phyloP scores from a whole-genome alignment of 1,284 basidiomycete species.

The Cryptococcus floricola region DNA sequence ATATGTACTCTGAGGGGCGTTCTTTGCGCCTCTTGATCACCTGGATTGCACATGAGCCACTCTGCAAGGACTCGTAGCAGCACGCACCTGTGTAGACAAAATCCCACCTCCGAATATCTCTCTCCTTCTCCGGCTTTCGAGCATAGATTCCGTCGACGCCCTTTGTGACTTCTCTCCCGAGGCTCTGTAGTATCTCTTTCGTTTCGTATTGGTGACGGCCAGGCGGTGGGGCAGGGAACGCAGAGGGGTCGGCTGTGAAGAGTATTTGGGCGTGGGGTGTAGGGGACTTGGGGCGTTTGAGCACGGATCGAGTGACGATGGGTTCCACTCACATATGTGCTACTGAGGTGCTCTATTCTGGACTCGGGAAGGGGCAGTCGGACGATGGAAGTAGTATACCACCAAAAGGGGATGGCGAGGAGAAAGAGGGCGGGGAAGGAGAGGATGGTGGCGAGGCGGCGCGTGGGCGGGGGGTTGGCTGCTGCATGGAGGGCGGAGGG shows the following conservation, averaged over 20 bases:
- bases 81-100: constrained; percentile 12
- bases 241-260: constrained; percentile 31
- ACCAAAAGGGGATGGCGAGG: constrained; percentile 78
- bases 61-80: not conserved
- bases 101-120: constrained; percentile 7
- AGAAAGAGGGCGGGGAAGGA: constrained; percentile 73
- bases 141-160: constrained; percentile 34
- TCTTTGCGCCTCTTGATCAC: constrained; percentile 1
- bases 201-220: constrained; percentile 22
- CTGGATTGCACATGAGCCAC: not conserved
- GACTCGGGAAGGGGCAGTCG: constrained; percentile 66
- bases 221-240: constrained; percentile 27
- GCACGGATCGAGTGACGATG: not conserved
- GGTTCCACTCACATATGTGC: not conserved
- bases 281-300: not conserved
- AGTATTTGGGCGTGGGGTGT: constrained; percentile 25
- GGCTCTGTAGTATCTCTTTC: constrained; percentile 16
- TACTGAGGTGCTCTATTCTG: constrained; percentile 54
- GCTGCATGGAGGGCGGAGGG: constrained; percentile 7
- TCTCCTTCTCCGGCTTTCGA: constrained; percentile 1
- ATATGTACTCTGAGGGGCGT: constrained; percentile 32
- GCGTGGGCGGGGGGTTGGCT: constrained; percentile 26
- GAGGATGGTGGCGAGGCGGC: constrained; percentile 47
- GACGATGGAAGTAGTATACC: constrained; percentile 79
- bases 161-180: constrained; percentile 26